phyloP scores from a whole-genome alignment of 2,329 filamentous ascomycete genomes.

The Alternaria gaisen region DNA sequence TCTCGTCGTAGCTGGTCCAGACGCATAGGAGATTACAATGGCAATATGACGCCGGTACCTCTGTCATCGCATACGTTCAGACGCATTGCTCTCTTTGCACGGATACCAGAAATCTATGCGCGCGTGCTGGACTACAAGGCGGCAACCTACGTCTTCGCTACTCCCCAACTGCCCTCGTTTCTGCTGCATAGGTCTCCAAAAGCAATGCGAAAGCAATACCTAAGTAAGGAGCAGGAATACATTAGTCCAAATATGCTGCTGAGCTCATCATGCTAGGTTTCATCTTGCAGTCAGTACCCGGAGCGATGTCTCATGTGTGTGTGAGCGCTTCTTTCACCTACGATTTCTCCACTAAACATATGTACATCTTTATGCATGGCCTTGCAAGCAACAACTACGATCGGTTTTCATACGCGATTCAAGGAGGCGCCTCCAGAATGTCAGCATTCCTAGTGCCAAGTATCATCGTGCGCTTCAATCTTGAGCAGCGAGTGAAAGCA shows the following conservation, averaged over 20 bases:
- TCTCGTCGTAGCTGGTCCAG: neutral
- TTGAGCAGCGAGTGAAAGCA: conserved; percentile 1
- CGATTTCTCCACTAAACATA: conserved; percentile 22
- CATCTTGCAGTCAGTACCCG: conserved; percentile 15
- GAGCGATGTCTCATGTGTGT: neutral
- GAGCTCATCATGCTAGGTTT: neutral
- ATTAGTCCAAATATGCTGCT: neutral
- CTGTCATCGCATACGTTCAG: neutral
- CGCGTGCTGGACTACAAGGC: neutral
- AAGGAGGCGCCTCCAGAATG: neutral
- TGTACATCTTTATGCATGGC: conserved; percentile 30
- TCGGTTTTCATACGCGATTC: neutral
- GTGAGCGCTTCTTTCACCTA: conserved; percentile 29
- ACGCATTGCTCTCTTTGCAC: neutral
- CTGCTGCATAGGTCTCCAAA: neutral
- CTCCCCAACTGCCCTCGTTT: neutral
- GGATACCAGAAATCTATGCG: neutral
- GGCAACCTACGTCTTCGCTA: neutral
- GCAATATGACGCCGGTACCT: neutral
- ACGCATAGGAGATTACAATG: neutral
- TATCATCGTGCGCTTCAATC: conserved; percentile 17
- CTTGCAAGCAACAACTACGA: conserved; percentile 7
- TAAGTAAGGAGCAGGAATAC: neutral
- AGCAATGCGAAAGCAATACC: neutral
- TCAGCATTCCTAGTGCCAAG: conserved; percentile 22